Conservation (phyloP, 345 rosid genomes). For the Corchorus olitorius region DNA sequence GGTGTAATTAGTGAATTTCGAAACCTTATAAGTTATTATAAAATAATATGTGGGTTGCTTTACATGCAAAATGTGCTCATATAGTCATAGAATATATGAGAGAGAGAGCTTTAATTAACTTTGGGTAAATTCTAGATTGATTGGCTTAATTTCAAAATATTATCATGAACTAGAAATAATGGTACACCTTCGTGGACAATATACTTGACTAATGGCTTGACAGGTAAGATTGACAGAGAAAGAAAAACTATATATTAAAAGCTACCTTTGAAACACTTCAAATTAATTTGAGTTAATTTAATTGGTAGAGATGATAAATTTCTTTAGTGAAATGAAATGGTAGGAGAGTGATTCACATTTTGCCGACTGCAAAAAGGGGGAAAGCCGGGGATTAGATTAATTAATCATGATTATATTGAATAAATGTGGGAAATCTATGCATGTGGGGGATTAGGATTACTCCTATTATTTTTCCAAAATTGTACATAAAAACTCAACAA, state of each 20-base stretch:
- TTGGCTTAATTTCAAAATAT: background rate
- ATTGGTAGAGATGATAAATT: background rate
- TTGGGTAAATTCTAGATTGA: background rate
- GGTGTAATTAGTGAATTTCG: no score
- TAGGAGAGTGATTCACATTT: background rate
- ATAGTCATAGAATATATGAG: no score
- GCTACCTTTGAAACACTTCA: background rate
- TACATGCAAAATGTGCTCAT: background rate
- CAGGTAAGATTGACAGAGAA: background rate
- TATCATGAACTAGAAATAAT: background rate
- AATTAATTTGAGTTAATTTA: background rate
- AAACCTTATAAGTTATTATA: no score
- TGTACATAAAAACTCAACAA: background rate
- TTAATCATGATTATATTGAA: slow-evolving; percentile 5
- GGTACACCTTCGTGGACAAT: background rate
- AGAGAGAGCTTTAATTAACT: background rate
- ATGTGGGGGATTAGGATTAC: background rate
- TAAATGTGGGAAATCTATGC: background rate
- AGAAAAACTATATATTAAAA: no score
- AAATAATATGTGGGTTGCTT: background rate
- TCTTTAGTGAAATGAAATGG: background rate
- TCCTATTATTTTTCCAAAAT: background rate
- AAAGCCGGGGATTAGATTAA: background rate
- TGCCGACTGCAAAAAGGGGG: background rate
- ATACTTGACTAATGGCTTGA: slow-evolving; percentile 2